Base-by-base conservation (phyloP, 2,329 filamentous ascomycete species). In the Talaromyces sp. region DNA sequence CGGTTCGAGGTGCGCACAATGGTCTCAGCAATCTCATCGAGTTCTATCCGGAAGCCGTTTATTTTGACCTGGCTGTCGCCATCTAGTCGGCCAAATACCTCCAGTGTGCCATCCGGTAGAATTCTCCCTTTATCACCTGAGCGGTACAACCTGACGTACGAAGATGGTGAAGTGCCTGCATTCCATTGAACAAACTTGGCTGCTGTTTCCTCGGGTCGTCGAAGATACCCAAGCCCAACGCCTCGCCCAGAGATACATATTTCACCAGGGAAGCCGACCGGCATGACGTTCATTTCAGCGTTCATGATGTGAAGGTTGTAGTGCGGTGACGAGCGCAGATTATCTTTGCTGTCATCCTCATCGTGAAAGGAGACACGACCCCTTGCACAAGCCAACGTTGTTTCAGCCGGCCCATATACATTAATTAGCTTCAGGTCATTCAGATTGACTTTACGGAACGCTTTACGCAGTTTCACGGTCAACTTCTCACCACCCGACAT, bases 21-120 rank as follows among this genome's bases (percentile, higher is more conserved):
- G 3, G 63, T 62, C 57, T 76, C 33, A 5, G 48, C 76, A n/a
- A 84, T 74, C 6, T 84, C 83, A 2, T 71, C 67, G 0, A 85
- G 68, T 14, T 85, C 81, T 25, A 83, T 76, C 0, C 72, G 70
- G 21, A 77, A 69, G 7, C 72, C 73, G n/a, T 67, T 66, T 7
- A 76, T 50, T 57, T 75, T 73, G n/a, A 75, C 57, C 60, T 75
- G 70, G 44, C 73, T 69, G 5, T 71, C 72, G 3, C 66, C 67
- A 21, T 35, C 31, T 18, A 74, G 69, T 5, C 74, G 69, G 1
- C 72, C 71, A 1, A 65, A 37, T 37, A 71, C 65, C 1, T 68
- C 28, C 2, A 77, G 58, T 1, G 66, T 21, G 0, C 75, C 73
- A 50, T 75, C 70, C 0, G 35, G 11, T 0, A 28, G 52, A 3